Evolutionary conservation across 2,329 filamentous ascomycete species (phyloP).

Genomic region (Talaromyces rugulosus): DNA sequence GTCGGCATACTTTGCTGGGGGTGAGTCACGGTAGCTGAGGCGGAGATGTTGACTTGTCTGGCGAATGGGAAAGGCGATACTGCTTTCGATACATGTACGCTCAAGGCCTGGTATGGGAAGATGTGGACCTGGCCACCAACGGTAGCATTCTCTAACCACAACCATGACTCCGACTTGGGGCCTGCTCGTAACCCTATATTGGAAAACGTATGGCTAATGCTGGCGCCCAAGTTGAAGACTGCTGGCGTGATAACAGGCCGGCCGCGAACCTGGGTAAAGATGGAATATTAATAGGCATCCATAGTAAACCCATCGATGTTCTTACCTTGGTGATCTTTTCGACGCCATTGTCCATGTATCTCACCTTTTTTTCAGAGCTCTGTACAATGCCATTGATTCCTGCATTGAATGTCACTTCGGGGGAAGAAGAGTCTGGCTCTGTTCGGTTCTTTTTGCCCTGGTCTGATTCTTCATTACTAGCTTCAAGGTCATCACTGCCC

Average conservation of each 20-base stretch:
- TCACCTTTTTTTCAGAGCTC: conserved; percentile 18
- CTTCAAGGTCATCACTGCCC: not conserved
- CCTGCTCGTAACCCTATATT: conserved; percentile 24
- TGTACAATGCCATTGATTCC: conserved; percentile 28
- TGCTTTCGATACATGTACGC: conserved; percentile 26
- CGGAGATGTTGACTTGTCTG: conserved; percentile 28
- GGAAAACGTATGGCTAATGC: conserved; percentile 25
- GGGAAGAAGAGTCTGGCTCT: conserved; percentile 12
- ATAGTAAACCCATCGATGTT: not conserved
- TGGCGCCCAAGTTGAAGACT: conserved; percentile 30
- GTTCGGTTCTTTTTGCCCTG: conserved; percentile 12
- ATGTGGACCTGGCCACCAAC: conserved; percentile 24
- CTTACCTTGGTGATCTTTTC: not conserved
- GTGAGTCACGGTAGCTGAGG: conserved; percentile 27
- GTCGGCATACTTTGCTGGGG: conserved; percentile 24
- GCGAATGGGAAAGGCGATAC: conserved; percentile 24
- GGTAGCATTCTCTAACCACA: conserved; percentile 28
- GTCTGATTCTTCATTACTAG: conserved; percentile 15
- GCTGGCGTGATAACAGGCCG: conserved; percentile 25
- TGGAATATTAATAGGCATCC: not conserved
- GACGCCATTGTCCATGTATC: not conserved
- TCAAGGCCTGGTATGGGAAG: conserved; percentile 28
- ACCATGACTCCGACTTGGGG: conserved; percentile 23
- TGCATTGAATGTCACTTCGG: conserved; percentile 29
- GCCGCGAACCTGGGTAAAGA: conserved; percentile 23